These are phyloP conservation scores for Trichoderma atrobrunneum DNA, from an alignment of 2,329 filamentous ascomycete genomes.

Conservation along the genomic window DNA sequence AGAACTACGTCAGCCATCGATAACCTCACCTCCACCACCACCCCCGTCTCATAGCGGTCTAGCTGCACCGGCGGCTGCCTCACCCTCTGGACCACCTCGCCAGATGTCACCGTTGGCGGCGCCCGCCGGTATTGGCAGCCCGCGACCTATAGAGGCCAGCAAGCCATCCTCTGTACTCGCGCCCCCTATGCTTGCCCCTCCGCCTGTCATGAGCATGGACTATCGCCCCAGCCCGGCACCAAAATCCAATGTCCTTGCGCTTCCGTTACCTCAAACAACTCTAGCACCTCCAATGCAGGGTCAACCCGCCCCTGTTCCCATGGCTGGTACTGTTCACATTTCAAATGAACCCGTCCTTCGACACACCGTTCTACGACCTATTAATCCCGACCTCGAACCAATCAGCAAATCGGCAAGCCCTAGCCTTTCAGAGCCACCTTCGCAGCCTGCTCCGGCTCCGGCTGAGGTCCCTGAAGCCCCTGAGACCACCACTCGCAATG, in stretches of 20 bases:
- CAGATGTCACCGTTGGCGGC: conserved; percentile 23
- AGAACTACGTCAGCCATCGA: conserved; percentile 5
- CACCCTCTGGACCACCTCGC: conserved; percentile 12
- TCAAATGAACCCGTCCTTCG: neutral
- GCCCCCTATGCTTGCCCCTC: conserved; percentile 38
- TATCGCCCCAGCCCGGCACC: conserved; percentile 25
- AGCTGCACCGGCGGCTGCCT: conserved; percentile 22
- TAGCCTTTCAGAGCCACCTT: conserved; percentile 11
- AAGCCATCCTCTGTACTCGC: conserved; percentile 36
- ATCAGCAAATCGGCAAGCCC: conserved; percentile 13
- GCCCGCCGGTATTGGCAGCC: conserved; percentile 22
- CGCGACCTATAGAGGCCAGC: conserved; percentile 28
- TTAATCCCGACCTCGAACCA: neutral
- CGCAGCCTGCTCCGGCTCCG: neutral
- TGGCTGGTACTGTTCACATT: neutral
- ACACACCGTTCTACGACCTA: conserved; percentile 6
- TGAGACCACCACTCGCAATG: conserved; percentile 44
- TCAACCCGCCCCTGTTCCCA: neutral
- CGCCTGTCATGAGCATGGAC: conserved; percentile 30
- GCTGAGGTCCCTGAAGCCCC: neutral
- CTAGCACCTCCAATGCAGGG: conserved; percentile 20
- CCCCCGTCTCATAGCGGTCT: conserved; percentile 23
- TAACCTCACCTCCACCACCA: conserved; percentile 24
- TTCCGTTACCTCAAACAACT: conserved; percentile 36
- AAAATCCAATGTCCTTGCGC: conserved; percentile 46